Percentiles rank a stretch among this genome's conserved stretches.
These are phyloP conservation scores for Aspergillus heteromorphus DNA, from an alignment of 495 filamentous ascomycete species.

Conservation along the genomic window DNA sequence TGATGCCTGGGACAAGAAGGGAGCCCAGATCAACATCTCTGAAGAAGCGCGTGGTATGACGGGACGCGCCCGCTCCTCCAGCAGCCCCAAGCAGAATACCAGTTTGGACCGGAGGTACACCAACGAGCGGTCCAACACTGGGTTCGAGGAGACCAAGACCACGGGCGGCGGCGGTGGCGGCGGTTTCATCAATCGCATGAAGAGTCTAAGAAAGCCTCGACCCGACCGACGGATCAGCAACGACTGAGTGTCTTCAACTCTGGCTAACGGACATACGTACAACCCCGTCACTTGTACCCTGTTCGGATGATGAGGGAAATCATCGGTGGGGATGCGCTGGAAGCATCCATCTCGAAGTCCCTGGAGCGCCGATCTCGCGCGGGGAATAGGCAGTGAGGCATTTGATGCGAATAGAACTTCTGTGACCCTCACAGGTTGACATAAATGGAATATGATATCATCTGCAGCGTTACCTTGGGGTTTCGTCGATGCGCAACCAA, in stretches of 20 bases:
- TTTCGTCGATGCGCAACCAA: not conserved
- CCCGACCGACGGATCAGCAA: conserved; percentile 41
- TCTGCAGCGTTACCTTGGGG: not conserved
- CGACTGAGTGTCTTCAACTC: conserved; percentile 13
- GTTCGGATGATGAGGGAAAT: not conserved
- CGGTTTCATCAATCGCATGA: conserved; percentile 81
- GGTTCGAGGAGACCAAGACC: conserved; percentile 35
- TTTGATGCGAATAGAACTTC: not conserved
- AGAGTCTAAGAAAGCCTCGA: conserved; percentile 66
- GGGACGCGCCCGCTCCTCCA: conserved; percentile 49
- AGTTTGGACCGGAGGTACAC: conserved; percentile 64
- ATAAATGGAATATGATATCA: not conserved
- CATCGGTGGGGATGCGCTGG: conserved; percentile 1
- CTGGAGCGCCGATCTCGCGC: not conserved
- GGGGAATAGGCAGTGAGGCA: not conserved
- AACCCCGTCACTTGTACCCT: not conserved
- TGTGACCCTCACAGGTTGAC: not conserved
- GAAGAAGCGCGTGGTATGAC: conserved; percentile 36
- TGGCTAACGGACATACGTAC: not conserved
- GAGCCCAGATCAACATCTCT: conserved; percentile 50
- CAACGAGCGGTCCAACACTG: conserved; percentile 49
- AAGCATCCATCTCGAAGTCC: not conserved
- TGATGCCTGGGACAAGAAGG: conserved; percentile 65
- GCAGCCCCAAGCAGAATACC: conserved; percentile 53
- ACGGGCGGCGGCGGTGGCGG: conserved; percentile 44